Evolutionary conservation across 441 rosid genomes (phyloP).

Genomic region (Rhodomyrtus psidioides): DNA sequence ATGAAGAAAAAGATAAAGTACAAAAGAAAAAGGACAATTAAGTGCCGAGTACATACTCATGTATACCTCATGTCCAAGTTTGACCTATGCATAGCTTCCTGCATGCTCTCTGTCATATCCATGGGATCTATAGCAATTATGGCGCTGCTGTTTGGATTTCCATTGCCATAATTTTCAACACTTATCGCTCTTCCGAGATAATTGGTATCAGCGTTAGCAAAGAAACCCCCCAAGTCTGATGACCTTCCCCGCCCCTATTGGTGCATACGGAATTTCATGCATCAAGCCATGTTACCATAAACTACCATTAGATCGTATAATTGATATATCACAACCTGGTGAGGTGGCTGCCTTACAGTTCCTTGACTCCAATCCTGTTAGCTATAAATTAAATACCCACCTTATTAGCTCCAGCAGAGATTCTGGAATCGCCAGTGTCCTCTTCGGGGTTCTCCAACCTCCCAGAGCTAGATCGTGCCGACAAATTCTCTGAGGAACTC

Average conservation of each 20-base stretch:
- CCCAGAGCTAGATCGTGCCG: constrained; percentile 40
- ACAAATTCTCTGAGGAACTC: constrained; percentile 54
- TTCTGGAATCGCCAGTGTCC: constrained; percentile 69
- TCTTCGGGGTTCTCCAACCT: constrained; percentile 37
- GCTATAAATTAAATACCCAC: constrained; percentile 11
- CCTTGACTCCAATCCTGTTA: not conserved
- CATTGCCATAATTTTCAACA: constrained; percentile 30
- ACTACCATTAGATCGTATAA: not conserved
- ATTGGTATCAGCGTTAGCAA: constrained; percentile 59
- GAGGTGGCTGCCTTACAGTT: not conserved
- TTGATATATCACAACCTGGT: not conserved
- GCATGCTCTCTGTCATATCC: constrained; percentile 98
- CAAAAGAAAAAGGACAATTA: not conserved
- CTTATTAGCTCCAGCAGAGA: constrained; percentile 27
- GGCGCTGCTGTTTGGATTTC: constrained; percentile 25
- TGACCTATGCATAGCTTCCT: constrained; percentile 94
- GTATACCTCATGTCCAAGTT: constrained; percentile 86
- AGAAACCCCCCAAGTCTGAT: constrained; percentile 67
- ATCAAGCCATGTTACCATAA: not conserved
- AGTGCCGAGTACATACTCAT: constrained; percentile 18
- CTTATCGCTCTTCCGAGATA: constrained; percentile 35
- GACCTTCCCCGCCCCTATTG: constrained; percentile 55
- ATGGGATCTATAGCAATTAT: constrained; percentile 58
- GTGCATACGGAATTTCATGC: constrained; percentile 12
- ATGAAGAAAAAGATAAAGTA: not conserved